Evolutionary conservation across 441 rosid species (phyloP), one percentile per base, ranked within the genome.

Genomic region (Gossypium lobatum): DNA sequence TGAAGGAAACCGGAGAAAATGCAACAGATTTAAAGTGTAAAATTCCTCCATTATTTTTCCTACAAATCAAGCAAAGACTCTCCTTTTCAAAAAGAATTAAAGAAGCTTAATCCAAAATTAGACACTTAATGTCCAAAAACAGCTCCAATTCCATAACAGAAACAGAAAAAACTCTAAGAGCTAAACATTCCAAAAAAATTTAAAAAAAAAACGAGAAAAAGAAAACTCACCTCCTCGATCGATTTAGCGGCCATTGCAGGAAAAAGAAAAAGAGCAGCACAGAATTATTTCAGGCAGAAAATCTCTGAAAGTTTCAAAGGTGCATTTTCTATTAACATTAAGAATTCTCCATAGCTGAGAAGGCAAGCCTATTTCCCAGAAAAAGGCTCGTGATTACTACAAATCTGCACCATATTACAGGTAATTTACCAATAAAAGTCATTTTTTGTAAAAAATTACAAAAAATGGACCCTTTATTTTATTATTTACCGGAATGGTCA

Each of bases 211-310:
- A 23, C 9, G 39, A 25, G 23, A 9, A 57, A 13, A 6, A 55
- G 65, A 73, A 25, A 59, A 18, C 84, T 74, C 58, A 89, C 93
- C 88, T 72, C 76, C 2, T 77, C 46, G 67, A 64, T 71, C 59
- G 77, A 79, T 75, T 62, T 75, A 72, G 73, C 70, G 37, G 81
- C 80, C 83, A 85, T 76, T 58, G 16, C 28, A 23, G 62, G 70
- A 4, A 9, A 21, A 59, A 78, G 75, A 75, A 54, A 42, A 76
- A 16, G 59, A 71, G 58, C 46, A 14, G 17, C 6, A 8, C 3
- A 6, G 39, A 34, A 18, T 48, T 10, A 3, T 57, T 20, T 20
- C 20, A 8, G 13, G 10, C 59, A 46, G 7, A 66, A 66, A 48
- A 67, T 14, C 20, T 67, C 14, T 14, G 7, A 48, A 66, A 48